Percentiles rank a stretch among this genome's conserved stretches.
Evolutionary conservation across 768 basidiomycete species (phyloP).

Genomic region (Pisolithus tinctorius): DNA sequence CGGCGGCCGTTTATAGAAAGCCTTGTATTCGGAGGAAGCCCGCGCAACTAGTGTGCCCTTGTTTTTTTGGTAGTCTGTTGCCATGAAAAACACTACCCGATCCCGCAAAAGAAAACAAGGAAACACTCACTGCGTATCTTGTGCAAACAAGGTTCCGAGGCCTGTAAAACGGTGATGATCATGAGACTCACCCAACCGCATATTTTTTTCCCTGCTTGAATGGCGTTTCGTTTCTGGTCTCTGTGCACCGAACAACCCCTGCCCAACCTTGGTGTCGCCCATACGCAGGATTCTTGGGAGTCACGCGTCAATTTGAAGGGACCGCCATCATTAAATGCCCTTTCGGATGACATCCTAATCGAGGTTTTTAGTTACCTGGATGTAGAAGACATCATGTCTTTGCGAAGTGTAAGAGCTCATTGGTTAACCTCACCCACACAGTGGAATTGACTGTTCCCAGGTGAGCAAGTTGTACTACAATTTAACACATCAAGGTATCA

Average conservation of each 20-base stretch:
- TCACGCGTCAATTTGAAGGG: constrained; percentile 16
- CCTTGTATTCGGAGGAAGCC: constrained; percentile 17
- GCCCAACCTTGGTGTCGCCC: constrained; percentile 5
- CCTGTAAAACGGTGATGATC: constrained; percentile 15
- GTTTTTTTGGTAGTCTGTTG: constrained; percentile 16
- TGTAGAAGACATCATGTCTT: constrained; percentile 31
- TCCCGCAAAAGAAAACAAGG: constrained; percentile 17
- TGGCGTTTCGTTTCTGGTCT: constrained; percentile 21
- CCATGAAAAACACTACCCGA: constrained; percentile 11
- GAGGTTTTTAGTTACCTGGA: constrained; percentile 31
- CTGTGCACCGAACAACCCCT: constrained; percentile 14
- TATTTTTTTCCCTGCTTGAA: constrained; percentile 2
- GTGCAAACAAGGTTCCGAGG: constrained; percentile 12
- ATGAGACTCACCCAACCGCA: not conserved
- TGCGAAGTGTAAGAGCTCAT: constrained; percentile 28
- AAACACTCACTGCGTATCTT: not conserved
- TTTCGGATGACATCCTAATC: constrained; percentile 34
- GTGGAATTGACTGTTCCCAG: constrained; percentile 23
- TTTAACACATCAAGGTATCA: constrained; percentile 58
- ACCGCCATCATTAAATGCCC: constrained; percentile 24
- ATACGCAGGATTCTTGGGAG: constrained; percentile 19
- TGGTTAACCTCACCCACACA: not conserved
- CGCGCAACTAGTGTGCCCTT: constrained; percentile 1
- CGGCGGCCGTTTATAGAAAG: constrained; percentile 11
- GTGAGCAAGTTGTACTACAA: constrained; percentile 53